Percentiles rank a stretch among this genome's conserved stretches.
Evolutionary conservation across 768 basidiomycete species (phyloP).

Genomic region (Pisolithus microcarpus): DNA sequence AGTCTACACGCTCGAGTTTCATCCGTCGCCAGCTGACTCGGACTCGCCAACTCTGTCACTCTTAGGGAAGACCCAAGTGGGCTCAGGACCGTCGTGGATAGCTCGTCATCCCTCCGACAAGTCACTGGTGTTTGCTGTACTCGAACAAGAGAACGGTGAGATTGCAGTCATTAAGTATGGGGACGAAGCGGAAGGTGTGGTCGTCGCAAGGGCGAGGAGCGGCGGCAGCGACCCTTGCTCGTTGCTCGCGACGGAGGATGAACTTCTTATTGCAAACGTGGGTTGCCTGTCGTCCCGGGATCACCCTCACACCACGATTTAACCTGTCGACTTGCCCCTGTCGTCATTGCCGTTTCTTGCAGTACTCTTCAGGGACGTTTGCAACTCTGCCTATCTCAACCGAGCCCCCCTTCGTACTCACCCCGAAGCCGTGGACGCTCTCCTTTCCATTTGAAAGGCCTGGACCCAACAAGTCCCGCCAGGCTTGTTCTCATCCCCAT

Average conservation of each 20-base stretch:
- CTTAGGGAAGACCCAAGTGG: conserved; percentile 40
- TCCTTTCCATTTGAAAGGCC: conserved; percentile 39
- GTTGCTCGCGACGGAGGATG: conserved; percentile 48
- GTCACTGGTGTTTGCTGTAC: conserved; percentile 54
- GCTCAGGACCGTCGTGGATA: conserved; percentile 73
- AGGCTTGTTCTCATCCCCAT: conserved; percentile 72
- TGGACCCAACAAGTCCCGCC: conserved; percentile 62
- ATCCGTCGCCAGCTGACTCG: conserved; percentile 43
- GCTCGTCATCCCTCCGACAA: conserved; percentile 49
- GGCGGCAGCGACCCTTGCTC: conserved; percentile 57
- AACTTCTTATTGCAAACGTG: conserved; percentile 68
- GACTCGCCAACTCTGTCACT: conserved; percentile 48
- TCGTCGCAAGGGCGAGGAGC: conserved; percentile 41
- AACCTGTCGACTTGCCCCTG: neutral
- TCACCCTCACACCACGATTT: neutral
- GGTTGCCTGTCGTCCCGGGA: conserved; percentile 24
- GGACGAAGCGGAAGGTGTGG: conserved; percentile 41
- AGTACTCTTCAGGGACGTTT: conserved; percentile 69
- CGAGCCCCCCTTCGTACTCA: conserved; percentile 38
- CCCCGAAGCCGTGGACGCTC: conserved; percentile 28
- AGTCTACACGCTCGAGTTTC: conserved; percentile 59
- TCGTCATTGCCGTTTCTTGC: neutral
- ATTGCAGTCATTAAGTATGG: conserved; percentile 55
- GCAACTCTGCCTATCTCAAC: conserved; percentile 48
- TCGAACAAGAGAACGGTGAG: conserved; percentile 64